Base-by-base conservation (phyloP, 768 basidiomycete genomes). In the Leccinum disarticulatum region DNA sequence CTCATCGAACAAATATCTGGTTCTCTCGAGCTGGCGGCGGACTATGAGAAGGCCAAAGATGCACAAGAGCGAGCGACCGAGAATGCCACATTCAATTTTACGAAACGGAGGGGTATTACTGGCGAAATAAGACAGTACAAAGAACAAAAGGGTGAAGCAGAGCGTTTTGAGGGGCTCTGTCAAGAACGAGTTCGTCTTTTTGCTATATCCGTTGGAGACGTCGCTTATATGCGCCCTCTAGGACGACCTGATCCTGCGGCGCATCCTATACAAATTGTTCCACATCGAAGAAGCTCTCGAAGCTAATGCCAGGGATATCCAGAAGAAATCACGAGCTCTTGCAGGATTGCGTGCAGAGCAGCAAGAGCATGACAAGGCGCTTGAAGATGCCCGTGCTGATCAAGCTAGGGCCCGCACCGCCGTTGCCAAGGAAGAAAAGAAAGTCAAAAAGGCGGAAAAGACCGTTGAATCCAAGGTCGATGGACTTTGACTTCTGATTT, bases 111-210 rank as follows among this genome's bases (percentile, higher is more conserved):
- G 55, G 93, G 94, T 10, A 95, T 98, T 61, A 83, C 93, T 1
- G 91, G 91, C 8, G 97, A 99, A 73, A 95, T 97, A 64, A 95
- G 92, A 73, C 94, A 96, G 68, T 98, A 95, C 76, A 94, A 93
- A 77, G 95, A 98, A 70, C 97, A 98, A 76, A 94, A 95, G 74
- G 85, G 83, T 5, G 96, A 98, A 70, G 93, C 95, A 4, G 91
- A 93, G 64, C 80, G 89, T 47, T 98, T 95, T 66, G 90, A 95
- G 71, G 79, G 78, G 8, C 77, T 98, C 14, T 83, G 84, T 66
- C 78, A 88, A 56, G 87, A 95, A 66, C 79, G 82, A 71, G 93
- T 93, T 46, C 33, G 86, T 77, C 5, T 2, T 13, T 33, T 56
- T 28, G 6, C 11, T 8, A 30, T 19, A 17, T 22, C 1, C 4